Evolutionary conservation across 1,139 yeast genomes (phyloP).

Genomic region (Yamadazyma triangularis): DNA sequence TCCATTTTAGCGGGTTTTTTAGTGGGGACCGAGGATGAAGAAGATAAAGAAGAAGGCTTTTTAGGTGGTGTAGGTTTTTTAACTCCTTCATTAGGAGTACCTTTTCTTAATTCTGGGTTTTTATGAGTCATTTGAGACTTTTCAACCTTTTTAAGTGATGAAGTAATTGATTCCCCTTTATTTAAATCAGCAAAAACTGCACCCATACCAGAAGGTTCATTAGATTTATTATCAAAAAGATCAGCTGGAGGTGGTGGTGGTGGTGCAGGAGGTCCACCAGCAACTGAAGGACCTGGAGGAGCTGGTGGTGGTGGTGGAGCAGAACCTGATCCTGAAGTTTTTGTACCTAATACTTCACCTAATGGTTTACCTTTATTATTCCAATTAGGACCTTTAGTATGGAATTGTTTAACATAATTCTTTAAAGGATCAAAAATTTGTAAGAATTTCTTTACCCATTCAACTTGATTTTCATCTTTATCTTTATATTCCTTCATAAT

Average conservation of each 20-base stretch:
- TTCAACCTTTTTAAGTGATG: slow-evolving; percentile 87
- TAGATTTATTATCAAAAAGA: slow-evolving; percentile 45
- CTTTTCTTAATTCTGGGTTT: slow-evolving; percentile 73
- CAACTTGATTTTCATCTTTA: slow-evolving; percentile 57
- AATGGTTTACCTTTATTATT: slow-evolving; percentile 50
- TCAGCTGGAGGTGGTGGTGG: slow-evolving; percentile 80
- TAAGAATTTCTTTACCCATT: slow-evolving; percentile 74
- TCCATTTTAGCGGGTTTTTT: slow-evolving; percentile 72
- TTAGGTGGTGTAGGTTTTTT: slow-evolving; percentile 63
- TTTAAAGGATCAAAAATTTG: slow-evolving; percentile 65
- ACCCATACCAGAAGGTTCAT: slow-evolving; percentile 56
- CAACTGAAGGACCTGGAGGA: slow-evolving; percentile 17
- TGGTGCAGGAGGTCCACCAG: slow-evolving; percentile 30
- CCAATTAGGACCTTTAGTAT: slow-evolving; percentile 83
- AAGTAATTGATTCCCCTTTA: slow-evolving; percentile 78
- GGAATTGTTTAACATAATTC: slow-evolving; percentile 69
- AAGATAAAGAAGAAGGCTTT: slow-evolving; percentile 62
- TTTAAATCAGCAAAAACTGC: slow-evolving; percentile 93
- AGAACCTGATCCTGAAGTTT: slow-evolving; percentile 14
- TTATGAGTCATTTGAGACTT: slow-evolving; percentile 93
- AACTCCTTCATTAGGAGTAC: slow-evolving; percentile 31
- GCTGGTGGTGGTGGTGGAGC: slow-evolving; percentile 19
- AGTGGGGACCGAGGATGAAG: slow-evolving; percentile 21
- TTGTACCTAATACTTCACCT: slow-evolving; percentile 23
- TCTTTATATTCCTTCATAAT: slow-evolving; percentile 80